These are phyloP conservation scores for Ceratocystis destructans DNA, from an alignment of 2,329 filamentous ascomycete genomes.

Conservation along the genomic window DNA sequence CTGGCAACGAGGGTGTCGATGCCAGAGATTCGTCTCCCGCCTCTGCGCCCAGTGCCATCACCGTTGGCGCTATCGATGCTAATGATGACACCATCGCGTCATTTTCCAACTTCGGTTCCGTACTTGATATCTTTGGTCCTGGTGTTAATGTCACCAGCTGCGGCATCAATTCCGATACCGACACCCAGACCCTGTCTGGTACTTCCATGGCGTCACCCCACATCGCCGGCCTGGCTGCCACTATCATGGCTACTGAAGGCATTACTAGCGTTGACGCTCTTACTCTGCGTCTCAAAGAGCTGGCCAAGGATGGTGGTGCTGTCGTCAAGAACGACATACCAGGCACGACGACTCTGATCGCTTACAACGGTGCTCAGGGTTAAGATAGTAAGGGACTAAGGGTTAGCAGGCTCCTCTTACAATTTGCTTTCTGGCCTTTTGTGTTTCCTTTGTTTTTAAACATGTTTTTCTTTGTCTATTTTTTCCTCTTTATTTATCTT, in stretches of 20 bases:
- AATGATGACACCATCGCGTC: slow-evolving; percentile 33
- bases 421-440: not conserved
- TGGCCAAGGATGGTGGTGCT: slow-evolving; percentile 37
- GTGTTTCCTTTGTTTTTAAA: not conserved
- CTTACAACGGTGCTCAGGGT: slow-evolving; percentile 37
- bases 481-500: slow-evolving; percentile 10
- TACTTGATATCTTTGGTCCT: slow-evolving; percentile 43
- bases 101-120: slow-evolving; percentile 46
- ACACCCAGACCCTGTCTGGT: slow-evolving; percentile 35
- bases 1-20: slow-evolving; percentile 44
- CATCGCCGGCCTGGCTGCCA: slow-evolving; percentile 53
- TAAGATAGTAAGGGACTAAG: not conserved
- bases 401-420: too few relatives aligned
- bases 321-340: slow-evolving; percentile 30
- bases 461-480: slow-evolving; percentile 7
- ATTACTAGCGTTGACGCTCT: slow-evolving; percentile 34
- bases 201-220: slow-evolving; percentile 56
- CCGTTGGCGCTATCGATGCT: slow-evolving; percentile 45
- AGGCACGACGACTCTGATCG: slow-evolving; percentile 40
- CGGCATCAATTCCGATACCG: slow-evolving; percentile 37
- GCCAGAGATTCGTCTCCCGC: slow-evolving; percentile 39
- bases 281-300: slow-evolving; percentile 36
- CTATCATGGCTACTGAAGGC: slow-evolving; percentile 46
- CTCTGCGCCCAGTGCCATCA: slow-evolving; percentile 42
- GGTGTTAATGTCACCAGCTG: slow-evolving; percentile 41